phyloP scores from a whole-genome alignment of 805 yeast genomes.

The Yamadazyma akitaensis region DNA sequence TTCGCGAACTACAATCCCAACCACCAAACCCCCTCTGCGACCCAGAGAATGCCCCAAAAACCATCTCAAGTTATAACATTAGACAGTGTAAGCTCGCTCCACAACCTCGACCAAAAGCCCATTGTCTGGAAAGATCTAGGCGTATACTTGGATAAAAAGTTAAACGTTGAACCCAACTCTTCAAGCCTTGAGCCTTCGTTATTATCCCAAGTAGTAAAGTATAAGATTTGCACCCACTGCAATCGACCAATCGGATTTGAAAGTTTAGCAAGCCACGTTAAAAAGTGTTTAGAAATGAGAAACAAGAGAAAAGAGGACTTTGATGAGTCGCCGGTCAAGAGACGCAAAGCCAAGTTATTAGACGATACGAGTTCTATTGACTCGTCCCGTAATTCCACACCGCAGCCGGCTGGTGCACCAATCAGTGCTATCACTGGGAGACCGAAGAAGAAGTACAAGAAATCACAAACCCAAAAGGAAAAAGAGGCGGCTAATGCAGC shows the following conservation, averaged over 20 bases:
- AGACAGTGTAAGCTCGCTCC: conserved; percentile 11
- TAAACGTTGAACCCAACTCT: conserved; percentile 24
- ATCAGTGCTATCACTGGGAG: conserved; percentile 17
- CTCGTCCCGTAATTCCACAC: conserved; percentile 29
- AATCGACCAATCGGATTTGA: conserved; percentile 39
- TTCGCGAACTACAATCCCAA: neutral
- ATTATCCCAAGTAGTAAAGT: conserved; percentile 32
- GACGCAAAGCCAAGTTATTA: conserved; percentile 29
- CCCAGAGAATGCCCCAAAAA: conserved; percentile 7
- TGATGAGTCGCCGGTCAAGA: conserved; percentile 16
- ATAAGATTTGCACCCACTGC: conserved; percentile 38
- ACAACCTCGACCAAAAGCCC: conserved; percentile 15
- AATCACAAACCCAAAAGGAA: conserved; percentile 42
- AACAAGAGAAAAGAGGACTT: conserved; percentile 21
- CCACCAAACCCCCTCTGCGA: neutral
- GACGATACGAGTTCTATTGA: conserved; percentile 41
- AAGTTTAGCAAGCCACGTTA: conserved; percentile 29
- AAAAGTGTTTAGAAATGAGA: conserved; percentile 39
- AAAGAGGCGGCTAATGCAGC: conserved; percentile 47
- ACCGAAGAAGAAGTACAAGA: conserved; percentile 44
- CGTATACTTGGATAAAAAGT: conserved; percentile 37
- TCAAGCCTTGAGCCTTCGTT: conserved; percentile 12
- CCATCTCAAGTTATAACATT: conserved; percentile 11
- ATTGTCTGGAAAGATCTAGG: conserved; percentile 46
- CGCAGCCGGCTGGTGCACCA: conserved; percentile 5